Evolutionary conservation across 192 early-diverging fungal species (phyloP).

Genomic region (Linnemannia elongata): DNA sequence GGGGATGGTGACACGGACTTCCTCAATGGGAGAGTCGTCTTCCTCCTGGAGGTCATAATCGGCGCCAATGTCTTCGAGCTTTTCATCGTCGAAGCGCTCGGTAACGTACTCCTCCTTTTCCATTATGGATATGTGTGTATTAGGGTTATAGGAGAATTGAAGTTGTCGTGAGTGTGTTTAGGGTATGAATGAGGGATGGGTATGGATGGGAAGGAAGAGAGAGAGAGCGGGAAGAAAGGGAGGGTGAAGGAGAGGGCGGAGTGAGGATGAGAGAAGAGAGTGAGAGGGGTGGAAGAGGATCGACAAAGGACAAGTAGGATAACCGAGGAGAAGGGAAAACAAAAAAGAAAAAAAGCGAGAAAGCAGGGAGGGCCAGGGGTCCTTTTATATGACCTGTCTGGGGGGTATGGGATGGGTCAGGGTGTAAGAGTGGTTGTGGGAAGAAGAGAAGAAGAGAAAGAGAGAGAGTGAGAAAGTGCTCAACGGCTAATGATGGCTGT

Average conservation of each 20-base stretch:
- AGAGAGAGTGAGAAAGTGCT: not conserved
- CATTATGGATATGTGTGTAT: conserved; percentile 15
- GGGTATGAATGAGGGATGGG: not conserved
- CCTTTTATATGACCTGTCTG: not conserved
- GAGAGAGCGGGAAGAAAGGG: not conserved
- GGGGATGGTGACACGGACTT: conserved; percentile 61
- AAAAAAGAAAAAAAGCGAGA: not conserved
- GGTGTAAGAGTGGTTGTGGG: not conserved
- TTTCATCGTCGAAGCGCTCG: conserved; percentile 42
- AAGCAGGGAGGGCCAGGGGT: no score
- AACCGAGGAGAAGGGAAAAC: not conserved
- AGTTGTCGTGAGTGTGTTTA: not conserved
- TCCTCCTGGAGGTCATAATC: conserved; percentile 48
- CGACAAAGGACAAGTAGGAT: conserved; percentile 9
- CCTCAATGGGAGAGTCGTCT: conserved; percentile 62
- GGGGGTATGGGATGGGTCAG: not conserved
- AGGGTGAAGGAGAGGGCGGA: conserved; percentile 2
- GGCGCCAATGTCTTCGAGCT: conserved; percentile 30
- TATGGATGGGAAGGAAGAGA: not conserved
- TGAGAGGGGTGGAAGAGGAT: conserved; percentile 3
- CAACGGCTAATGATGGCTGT: not conserved
- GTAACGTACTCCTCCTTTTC: conserved; percentile 31
- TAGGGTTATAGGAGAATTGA: not conserved
- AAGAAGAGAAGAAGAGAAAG: not conserved
- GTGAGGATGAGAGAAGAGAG: not conserved